phyloP scores from a whole-genome alignment of 2,329 filamentous ascomycete species.

The Fusarium longipes region DNA sequence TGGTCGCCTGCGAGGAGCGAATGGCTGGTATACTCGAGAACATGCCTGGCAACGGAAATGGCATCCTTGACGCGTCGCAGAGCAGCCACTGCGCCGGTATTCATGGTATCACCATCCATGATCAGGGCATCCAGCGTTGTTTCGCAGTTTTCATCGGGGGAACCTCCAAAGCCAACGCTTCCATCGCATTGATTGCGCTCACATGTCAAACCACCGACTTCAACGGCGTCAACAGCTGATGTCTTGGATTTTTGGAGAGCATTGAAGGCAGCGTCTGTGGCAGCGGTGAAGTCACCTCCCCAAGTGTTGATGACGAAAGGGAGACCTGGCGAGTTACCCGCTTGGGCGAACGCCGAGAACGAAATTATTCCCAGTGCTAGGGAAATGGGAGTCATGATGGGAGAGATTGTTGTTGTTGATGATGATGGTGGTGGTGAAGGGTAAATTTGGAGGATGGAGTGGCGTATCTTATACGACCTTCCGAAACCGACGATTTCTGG shows the following conservation, averaged over 20 bases:
- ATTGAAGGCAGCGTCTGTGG: slow-evolving; percentile 63
- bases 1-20: slow-evolving; percentile 64
- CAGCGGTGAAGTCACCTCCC: slow-evolving; percentile 63
- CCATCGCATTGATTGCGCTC: slow-evolving; percentile 65
- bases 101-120: slow-evolving; percentile 66
- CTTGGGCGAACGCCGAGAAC: slow-evolving; percentile 18
- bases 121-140: slow-evolving; percentile 70
- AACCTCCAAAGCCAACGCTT: slow-evolving; percentile 66
- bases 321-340: slow-evolving; percentile 53
- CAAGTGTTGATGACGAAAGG: slow-evolving; percentile 67
- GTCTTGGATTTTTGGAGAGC: slow-evolving; percentile 48
- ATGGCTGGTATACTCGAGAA: slow-evolving; percentile 64
- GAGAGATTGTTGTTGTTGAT: not conserved
- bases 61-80: slow-evolving; percentile 62
- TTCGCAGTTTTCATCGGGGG: slow-evolving; percentile 66
- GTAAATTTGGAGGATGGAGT: slow-evolving; percentile 12
- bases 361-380: slow-evolving; percentile 21
- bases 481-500: slow-evolving; percentile 13
- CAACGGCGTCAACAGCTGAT: slow-evolving; percentile 62
- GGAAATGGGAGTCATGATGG: slow-evolving; percentile 1
- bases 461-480: slow-evolving; percentile 29
- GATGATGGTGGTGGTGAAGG: not conserved
- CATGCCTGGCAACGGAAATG: slow-evolving; percentile 61
- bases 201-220: slow-evolving; percentile 63
- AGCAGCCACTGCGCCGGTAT: slow-evolving; percentile 64